phyloP scores from a whole-genome alignment of 2,329 filamentous ascomycete genomes.

The Stagonosporopsis cucurbitacearum region DNA sequence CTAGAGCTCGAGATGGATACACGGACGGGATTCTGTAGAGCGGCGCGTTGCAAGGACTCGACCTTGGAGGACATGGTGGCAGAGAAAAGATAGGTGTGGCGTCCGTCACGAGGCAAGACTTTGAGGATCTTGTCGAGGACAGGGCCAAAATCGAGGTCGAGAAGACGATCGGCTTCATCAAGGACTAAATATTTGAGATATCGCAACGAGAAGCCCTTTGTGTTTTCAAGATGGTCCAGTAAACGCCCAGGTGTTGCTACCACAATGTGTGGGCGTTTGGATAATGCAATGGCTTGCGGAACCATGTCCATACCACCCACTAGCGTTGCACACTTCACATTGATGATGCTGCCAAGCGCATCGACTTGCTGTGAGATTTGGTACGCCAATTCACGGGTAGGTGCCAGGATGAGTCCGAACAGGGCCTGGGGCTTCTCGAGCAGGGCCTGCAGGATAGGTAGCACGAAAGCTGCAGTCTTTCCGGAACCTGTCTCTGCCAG shows the following conservation, averaged over 20 bases:
- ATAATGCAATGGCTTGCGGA: slow-evolving; percentile 84
- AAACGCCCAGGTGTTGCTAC: slow-evolving; percentile 93
- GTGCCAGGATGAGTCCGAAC: slow-evolving; percentile 89
- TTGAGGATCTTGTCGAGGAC: slow-evolving; percentile 93
- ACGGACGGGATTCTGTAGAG: slow-evolving; percentile 80
- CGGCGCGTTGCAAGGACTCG: slow-evolving; percentile 88
- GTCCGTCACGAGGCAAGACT: slow-evolving; percentile 69
- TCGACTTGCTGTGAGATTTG: slow-evolving; percentile 91
- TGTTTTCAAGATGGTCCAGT: slow-evolving; percentile 93
- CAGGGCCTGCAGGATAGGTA: slow-evolving; percentile 88
- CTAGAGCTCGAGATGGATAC: slow-evolving; percentile 83
- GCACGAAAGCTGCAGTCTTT: slow-evolving; percentile 93
- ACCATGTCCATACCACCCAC: slow-evolving; percentile 98
- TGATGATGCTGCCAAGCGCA: slow-evolving; percentile 83
- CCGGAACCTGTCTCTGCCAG: slow-evolving; percentile 94
- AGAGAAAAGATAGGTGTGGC: slow-evolving; percentile 80
- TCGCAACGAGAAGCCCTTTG: slow-evolving; percentile 89
- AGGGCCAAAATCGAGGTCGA: slow-evolving; percentile 93
- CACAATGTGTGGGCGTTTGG: slow-evolving; percentile 94
- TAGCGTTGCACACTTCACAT: slow-evolving; percentile 83
- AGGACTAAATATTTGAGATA: slow-evolving; percentile 88
- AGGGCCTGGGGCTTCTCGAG: slow-evolving; percentile 86
- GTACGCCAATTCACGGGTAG: slow-evolving; percentile 89
- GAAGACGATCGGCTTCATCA: slow-evolving; percentile 89
- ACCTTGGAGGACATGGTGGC: slow-evolving; percentile 95